Conservation (phyloP, 768 basidiomycete genomes). For the Phlegmacium glaucopus region DNA sequence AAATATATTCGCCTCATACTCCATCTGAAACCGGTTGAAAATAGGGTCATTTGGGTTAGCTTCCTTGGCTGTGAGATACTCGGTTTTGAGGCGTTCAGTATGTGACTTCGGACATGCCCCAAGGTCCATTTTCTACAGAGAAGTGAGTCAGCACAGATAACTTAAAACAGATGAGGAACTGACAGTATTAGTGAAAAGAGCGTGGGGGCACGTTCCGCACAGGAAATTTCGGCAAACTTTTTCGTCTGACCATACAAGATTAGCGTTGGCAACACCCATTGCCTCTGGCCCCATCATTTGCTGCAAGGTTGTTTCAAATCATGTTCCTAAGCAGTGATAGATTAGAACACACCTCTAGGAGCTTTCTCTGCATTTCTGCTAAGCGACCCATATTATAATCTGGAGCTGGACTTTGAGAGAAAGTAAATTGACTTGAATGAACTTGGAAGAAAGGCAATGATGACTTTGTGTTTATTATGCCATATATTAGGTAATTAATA, state of each 20-base stretch:
- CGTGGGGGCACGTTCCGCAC: conserved; percentile 98
- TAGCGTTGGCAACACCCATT: conserved; percentile 93
- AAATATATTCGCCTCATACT: conserved; percentile 95
- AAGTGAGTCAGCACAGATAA: background rate
- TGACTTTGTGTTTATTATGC: too few species aligned
- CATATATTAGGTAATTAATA: too few species aligned
- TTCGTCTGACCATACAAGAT: conserved; percentile 91
- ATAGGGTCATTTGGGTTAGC: conserved; percentile 76
- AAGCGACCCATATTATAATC: conserved; percentile 73
- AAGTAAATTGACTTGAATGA: too few species aligned
- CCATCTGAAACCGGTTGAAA: conserved; percentile 85
- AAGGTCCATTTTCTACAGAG: conserved; percentile 94
- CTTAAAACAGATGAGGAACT: conserved; percentile 23
- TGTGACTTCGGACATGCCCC: conserved; percentile 97
- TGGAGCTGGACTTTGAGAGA: too few species aligned
- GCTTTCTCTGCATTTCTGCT: conserved; percentile 97
- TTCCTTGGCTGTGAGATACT: conserved; percentile 79
- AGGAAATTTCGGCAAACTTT: conserved; percentile 99
- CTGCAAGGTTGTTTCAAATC: conserved; percentile 40
- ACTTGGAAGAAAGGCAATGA: too few species aligned
- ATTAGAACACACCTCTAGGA: conserved; percentile 43
- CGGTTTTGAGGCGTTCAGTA: conserved; percentile 88
- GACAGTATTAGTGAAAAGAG: conserved; percentile 97
- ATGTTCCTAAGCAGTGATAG: background rate
- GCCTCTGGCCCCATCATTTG: conserved; percentile 99